Base-by-base conservation (phyloP, 2,329 filamentous ascomycete genomes). In the Fusarium xyrophilum region DNA sequence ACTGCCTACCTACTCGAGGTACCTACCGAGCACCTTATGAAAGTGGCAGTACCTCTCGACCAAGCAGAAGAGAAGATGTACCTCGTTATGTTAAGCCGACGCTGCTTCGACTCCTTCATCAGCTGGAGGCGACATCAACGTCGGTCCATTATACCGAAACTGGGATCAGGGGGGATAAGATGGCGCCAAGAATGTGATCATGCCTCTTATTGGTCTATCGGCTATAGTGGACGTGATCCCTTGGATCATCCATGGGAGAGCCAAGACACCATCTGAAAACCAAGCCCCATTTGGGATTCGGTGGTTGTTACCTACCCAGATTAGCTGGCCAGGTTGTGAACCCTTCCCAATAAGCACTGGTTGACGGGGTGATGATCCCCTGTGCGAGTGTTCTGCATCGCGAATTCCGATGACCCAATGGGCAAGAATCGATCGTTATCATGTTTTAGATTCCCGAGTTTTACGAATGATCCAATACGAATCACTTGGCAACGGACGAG, bases 81-180 rank as follows among this genome's bases (percentile, higher is more conserved):
- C 52, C 32, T 28, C 10, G 23, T 23, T 40, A 40, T 61, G 50
- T 33, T 56, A 56, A 21, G 13, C 36, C 36, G 47, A 35, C 12
- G 55, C 35, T 21, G 42, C 36, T 55, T 38, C 52, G 43, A 35
- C 46, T 59, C 42, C 56, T 57, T 48, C 60, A 47, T 56, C 47
- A 58, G 30, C 30, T 38, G 61, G 35, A 43, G 21, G 35, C 53
- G 27, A 43, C 58, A 52, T 19, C 33, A 64, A 28, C 28, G 46
- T 50, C 21, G 19, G 42, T 56, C 42, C 47, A 62, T 55, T 46
- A 54, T 57, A 42, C 61, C 51, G 51, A 61, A 51, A 47, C 52
- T 53, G 55, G 59, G 67, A 70, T 70, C 64, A 70, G 43, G 67
- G 64, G 35, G 48, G 62, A 56, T 56, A 39, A 28, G 59, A 55